A percentile compares a stretch with the other conserved stretches of the same genome.
Conservation (phyloP, 2,329 filamentous ascomycete genomes). For the Fusarium sp. region DNA sequence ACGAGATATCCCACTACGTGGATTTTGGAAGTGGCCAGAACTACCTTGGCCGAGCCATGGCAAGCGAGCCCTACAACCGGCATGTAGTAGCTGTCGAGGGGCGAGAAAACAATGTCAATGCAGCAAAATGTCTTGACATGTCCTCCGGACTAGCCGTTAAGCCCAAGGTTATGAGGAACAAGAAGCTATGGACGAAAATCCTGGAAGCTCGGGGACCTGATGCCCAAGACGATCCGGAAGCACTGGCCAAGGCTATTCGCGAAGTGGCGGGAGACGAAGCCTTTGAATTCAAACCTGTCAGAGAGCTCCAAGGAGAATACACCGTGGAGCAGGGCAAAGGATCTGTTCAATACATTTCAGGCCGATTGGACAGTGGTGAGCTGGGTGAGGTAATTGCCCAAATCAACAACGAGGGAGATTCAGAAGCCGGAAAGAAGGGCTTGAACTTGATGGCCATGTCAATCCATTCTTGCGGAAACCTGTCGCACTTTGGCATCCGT, state of each 20-base stretch:
- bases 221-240: constrained; percentile 56
- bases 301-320: constrained; percentile 64
- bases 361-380: constrained; percentile 79
- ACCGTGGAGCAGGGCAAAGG: constrained; percentile 72
- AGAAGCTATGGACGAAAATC: constrained; percentile 77
- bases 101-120: constrained; percentile 84
- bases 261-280: constrained; percentile 52
- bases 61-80: constrained; percentile 85
- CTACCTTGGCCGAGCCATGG: constrained; percentile 89
- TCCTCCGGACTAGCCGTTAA: constrained; percentile 80
- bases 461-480: constrained; percentile 95
- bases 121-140: constrained; percentile 87
- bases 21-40: constrained; percentile 98
- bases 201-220: constrained; percentile 55
- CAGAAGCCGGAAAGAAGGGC: constrained; percentile 49
- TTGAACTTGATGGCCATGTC: constrained; percentile 85
- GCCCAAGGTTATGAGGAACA: constrained; percentile 81
- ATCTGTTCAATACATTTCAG: constrained; percentile 81
- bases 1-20: constrained; percentile 83
- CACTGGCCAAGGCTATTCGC: constrained; percentile 50
- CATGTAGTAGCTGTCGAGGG: constrained; percentile 93
- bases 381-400: constrained; percentile 74
- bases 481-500: constrained; percentile 93
- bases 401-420: constrained; percentile 57
- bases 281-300: constrained; percentile 62